A percentile compares a stretch with the other conserved stretches of the same genome.
phyloP scores from a whole-genome alignment of 2,329 filamentous ascomycete species.

The Davidsoniella australis region DNA sequence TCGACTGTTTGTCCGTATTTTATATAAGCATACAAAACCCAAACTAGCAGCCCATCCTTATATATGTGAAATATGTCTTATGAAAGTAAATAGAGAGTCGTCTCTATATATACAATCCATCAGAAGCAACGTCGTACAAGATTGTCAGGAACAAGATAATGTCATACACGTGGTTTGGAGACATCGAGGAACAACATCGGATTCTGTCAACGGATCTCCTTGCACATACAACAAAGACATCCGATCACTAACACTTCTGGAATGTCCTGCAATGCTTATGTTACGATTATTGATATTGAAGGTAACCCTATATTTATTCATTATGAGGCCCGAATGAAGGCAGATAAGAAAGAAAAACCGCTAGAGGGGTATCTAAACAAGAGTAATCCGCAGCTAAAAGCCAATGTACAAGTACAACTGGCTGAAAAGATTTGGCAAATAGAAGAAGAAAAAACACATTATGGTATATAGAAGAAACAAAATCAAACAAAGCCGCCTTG shows the following conservation, averaged over 20 bases:
- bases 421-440: neutral
- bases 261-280: no score
- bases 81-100: neutral
- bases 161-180: no score
- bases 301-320: neutral
- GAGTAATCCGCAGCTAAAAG: neutral
- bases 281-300: no score
- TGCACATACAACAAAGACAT: no score
- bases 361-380: slow-evolving; percentile 2
- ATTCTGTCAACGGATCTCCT: no score
- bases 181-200: no score
- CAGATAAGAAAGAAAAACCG: neutral
- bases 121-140: no score
- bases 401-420: neutral
- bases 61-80: neutral
- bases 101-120: no score
- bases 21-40: slow-evolving; percentile 1
- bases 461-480: neutral
- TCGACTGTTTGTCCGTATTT: neutral
- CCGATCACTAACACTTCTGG: no score
- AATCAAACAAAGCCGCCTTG: neutral
- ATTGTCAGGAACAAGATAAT: no score
- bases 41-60: neutral
- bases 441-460: neutral
- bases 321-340: neutral